Evolutionary conservation across 164 flowering plant species (phyloP).

Genomic region (Vitis rupestris): DNA sequence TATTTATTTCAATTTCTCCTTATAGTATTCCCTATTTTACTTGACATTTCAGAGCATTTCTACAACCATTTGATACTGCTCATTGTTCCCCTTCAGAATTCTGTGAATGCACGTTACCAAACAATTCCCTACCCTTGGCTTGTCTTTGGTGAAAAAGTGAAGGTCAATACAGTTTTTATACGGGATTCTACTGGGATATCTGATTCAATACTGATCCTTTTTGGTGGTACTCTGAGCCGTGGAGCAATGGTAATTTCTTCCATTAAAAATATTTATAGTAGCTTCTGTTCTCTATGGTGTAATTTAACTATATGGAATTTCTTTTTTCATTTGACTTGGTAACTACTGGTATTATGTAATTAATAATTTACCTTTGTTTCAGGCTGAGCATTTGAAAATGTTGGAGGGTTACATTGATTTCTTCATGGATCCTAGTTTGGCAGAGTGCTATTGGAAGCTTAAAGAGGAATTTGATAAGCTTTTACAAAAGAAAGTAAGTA

Average conservation of each 20-base stretch:
- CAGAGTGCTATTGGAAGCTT: constrained; percentile 78
- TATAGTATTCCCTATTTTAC: background rate
- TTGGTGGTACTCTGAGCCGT: constrained; percentile 72
- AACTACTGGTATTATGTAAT: background rate
- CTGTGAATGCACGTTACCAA: constrained; percentile 93
- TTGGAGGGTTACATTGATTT: constrained; percentile 84
- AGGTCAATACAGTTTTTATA: constrained; percentile 86
- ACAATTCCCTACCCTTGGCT: constrained; percentile 96
- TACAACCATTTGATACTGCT: background rate
- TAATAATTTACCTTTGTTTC: constrained; percentile 13
- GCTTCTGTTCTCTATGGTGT: background rate
- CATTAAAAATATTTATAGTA: constrained; percentile 1
- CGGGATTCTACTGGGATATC: constrained; percentile 98
- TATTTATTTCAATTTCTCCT: background rate
- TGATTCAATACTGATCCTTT: constrained; percentile 87
- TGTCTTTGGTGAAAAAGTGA: constrained; percentile 94
- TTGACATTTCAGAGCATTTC: background rate
- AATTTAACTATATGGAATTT: background rate
- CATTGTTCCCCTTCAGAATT: constrained; percentile 61
- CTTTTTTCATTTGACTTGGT: too few relatives aligned
- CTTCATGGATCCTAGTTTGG: constrained; percentile 89
- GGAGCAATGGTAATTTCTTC: constrained; percentile 60
- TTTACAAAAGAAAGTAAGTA: constrained; percentile 70
- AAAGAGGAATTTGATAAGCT: constrained; percentile 79
- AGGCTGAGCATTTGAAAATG: constrained; percentile 96